Evolutionary conservation across 2,329 filamentous ascomycete species (phyloP).

Genomic region (Thelonectria rubi): DNA sequence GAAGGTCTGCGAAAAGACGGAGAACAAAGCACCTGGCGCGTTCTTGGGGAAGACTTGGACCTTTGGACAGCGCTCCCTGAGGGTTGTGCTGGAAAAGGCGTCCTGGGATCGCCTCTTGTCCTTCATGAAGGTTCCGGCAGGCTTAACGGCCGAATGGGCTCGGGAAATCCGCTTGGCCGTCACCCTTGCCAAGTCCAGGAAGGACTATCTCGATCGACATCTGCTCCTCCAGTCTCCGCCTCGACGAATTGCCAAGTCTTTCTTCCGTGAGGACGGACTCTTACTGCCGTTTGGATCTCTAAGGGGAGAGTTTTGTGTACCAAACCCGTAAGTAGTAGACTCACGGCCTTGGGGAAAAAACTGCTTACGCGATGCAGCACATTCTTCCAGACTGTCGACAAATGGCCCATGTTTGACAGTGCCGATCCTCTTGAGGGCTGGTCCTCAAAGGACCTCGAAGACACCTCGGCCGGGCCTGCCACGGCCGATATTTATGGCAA

Average conservation of each 20-base stretch:
- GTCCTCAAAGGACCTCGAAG: constrained; percentile 6
- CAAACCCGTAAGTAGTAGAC: constrained; percentile 20
- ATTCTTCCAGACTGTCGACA: neutral
- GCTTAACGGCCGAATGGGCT: constrained; percentile 3
- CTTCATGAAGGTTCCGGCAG: constrained; percentile 2
- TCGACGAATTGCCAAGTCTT: neutral
- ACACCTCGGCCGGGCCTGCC: neutral
- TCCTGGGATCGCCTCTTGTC: constrained; percentile 9
- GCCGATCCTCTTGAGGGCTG: constrained; percentile 15
- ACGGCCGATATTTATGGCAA: constrained; percentile 25
- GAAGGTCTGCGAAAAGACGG: neutral
- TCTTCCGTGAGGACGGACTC: constrained; percentile 19
- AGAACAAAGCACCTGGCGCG: fast-evolving
- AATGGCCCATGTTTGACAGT: constrained; percentile 9
- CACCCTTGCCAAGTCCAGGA: neutral
- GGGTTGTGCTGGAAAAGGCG: constrained; percentile 6
- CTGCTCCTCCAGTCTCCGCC: neutral
- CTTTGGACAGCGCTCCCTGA: neutral
- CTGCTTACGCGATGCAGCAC: neutral
- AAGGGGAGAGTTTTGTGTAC: neutral
- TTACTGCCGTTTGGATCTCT: constrained; percentile 18
- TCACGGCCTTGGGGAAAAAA: neutral
- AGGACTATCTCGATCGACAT: neutral
- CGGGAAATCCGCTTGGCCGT: neutral
- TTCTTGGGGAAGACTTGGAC: neutral